These are phyloP conservation scores for Sarocladium oryzae DNA, from an alignment of 2,329 filamentous ascomycete genomes.

Conservation along the genomic window DNA sequence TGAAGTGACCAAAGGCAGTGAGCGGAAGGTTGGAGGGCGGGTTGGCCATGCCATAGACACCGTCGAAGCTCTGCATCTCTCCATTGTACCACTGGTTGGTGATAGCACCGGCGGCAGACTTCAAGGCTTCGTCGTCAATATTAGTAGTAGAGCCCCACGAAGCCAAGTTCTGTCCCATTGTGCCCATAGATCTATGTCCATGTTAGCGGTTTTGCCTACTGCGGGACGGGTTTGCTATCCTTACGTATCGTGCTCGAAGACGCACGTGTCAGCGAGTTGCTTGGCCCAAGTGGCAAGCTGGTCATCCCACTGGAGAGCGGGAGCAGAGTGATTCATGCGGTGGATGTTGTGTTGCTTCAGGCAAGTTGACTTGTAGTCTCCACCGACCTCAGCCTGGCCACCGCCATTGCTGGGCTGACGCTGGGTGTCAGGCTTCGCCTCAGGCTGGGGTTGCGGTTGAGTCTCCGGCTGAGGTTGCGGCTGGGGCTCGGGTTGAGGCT, in stretches of 20 bases:
- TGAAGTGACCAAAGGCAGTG: conserved; percentile 53
- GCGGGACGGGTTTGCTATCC: conserved; percentile 23
- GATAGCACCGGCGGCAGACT: conserved; percentile 59
- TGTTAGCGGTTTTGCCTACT: conserved; percentile 17
- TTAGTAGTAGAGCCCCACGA: conserved; percentile 43
- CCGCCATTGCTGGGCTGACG: conserved; percentile 1
- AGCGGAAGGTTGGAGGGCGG: conserved; percentile 56
- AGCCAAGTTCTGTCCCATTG: conserved; percentile 91
- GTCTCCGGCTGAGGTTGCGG: conserved; percentile 13
- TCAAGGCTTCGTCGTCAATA: conserved; percentile 23
- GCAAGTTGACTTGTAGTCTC: conserved; percentile 32
- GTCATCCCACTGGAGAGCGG: conserved; percentile 58
- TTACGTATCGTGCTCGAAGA: conserved; percentile 72
- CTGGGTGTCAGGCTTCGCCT: not conserved
- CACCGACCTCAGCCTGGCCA: not conserved
- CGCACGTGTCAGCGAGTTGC: conserved; percentile 58
- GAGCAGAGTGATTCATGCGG: conserved; percentile 72
- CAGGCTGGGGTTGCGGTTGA: not conserved
- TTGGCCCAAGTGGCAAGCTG: conserved; percentile 58
- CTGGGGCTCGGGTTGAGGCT: conserved; percentile 12
- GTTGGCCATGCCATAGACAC: conserved; percentile 34
- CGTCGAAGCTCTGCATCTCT: conserved; percentile 59
- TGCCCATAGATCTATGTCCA: conserved; percentile 31
- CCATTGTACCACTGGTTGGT: conserved; percentile 86
- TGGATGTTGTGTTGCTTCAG: conserved; percentile 79